Evolutionary conservation across 1,284 basidiomycete species (phyloP).

Genomic region (Porodaedalea pini): DNA sequence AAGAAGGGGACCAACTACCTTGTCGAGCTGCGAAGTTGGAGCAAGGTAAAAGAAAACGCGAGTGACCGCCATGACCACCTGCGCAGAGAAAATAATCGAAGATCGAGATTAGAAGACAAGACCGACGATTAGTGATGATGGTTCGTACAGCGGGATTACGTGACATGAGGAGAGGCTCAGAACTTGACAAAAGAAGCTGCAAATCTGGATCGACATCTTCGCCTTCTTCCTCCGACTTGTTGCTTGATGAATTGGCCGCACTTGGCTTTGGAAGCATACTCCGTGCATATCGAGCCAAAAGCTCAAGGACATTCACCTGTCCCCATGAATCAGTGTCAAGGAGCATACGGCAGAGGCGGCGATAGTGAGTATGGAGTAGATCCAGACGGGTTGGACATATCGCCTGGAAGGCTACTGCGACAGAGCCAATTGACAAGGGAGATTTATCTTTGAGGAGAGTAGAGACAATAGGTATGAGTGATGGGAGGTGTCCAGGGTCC

Average conservation of each 20-base stretch:
- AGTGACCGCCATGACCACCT: constrained; percentile 75
- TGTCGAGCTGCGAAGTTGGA: constrained; percentile 50
- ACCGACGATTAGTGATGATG: not conserved
- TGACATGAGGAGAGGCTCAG: constrained; percentile 77
- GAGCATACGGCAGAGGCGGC: constrained; percentile 79
- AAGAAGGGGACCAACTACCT: constrained; percentile 64
- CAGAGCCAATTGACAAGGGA: constrained; percentile 84
- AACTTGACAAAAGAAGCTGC: constrained; percentile 68
- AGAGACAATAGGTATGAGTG: constrained; percentile 71
- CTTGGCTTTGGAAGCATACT: constrained; percentile 79
- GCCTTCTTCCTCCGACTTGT: constrained; percentile 24
- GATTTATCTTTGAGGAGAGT: constrained; percentile 80
- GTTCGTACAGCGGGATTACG: constrained; percentile 76
- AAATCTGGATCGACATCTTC: constrained; percentile 72
- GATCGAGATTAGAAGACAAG: constrained; percentile 6
- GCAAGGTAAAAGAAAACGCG: constrained; percentile 74
- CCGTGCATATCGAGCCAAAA: constrained; percentile 81
- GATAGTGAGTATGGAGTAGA: constrained; percentile 85
- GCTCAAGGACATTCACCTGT: constrained; percentile 76
- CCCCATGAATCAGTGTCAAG: constrained; percentile 97
- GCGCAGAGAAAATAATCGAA: not conserved
- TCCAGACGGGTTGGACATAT: constrained; percentile 84
- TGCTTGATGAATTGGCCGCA: constrained; percentile 28
- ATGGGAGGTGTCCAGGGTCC: constrained; percentile 67
- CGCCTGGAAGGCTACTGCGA: constrained; percentile 79